phyloP scores from a whole-genome alignment of 2,329 filamentous ascomycete species.

The Trichoderma endophyticum region DNA sequence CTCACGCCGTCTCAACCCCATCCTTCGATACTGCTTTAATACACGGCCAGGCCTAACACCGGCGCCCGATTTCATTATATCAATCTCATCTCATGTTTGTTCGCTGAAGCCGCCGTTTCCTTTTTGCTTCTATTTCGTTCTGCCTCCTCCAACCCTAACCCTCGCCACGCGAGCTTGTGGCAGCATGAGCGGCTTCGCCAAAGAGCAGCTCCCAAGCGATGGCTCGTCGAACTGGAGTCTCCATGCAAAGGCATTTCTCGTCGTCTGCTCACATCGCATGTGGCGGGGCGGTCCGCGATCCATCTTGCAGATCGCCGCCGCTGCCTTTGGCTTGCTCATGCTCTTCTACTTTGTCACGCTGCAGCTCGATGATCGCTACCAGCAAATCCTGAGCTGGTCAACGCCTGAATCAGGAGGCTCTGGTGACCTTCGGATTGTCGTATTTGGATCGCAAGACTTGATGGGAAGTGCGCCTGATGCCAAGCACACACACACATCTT shows the following conservation, averaged over 20 bases:
- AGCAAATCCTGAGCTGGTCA: slow-evolving; percentile 25
- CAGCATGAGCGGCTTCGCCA: slow-evolving; percentile 11
- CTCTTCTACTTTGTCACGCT: slow-evolving; percentile 28
- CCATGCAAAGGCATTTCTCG: slow-evolving; percentile 32
- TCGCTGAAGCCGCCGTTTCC: background rate
- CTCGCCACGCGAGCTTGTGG: background rate
- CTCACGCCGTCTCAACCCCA: background rate
- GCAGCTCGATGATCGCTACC: slow-evolving; percentile 25
- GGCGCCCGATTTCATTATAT: background rate
- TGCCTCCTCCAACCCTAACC: background rate
- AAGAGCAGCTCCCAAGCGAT: slow-evolving; percentile 24
- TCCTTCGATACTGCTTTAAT: background rate
- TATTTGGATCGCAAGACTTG: slow-evolving; percentile 50
- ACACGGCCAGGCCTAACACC: background rate
- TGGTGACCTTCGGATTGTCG: slow-evolving; percentile 45
- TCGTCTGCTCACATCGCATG: slow-evolving; percentile 42
- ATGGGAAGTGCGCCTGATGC: slow-evolving; percentile 39
- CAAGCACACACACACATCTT: slow-evolving; percentile 31
- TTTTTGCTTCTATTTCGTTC: background rate
- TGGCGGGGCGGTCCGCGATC: slow-evolving; percentile 36
- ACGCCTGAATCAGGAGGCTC: slow-evolving; percentile 25
- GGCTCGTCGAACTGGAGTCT: slow-evolving; percentile 24
- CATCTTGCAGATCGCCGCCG: slow-evolving; percentile 27
- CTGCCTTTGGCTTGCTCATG: slow-evolving; percentile 29
- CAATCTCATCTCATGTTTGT: background rate